Base-by-base conservation (phyloP, 495 filamentous ascomycete species). In the Xylaria curta region DNA sequence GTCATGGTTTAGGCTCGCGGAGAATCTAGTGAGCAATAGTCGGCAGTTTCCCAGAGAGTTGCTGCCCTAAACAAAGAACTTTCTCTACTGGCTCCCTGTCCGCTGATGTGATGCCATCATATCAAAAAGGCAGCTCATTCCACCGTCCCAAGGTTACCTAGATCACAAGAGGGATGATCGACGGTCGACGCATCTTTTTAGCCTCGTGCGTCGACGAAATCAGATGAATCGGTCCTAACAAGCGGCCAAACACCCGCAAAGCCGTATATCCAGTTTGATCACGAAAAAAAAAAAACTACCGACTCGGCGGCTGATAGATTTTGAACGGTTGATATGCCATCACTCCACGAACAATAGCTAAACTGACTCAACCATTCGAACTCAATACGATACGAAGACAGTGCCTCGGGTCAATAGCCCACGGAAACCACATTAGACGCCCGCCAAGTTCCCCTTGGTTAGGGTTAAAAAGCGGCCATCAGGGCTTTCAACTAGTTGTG, bases 41-140 rank as follows among this genome's bases (percentile, higher is more conserved):
- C 21, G 42, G n/a, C 24, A 63, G 12, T 42, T 24, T 63, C 31
- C 58, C 19, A 42, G 58, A 19, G 4, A 47, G 24, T 62, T 44
- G 38, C 38, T 33, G 21, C 60, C 28, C 15, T 2, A 61, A 62
- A 51, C 49, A 51, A 51, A 9, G 17, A 33, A n/a, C 42, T 49
- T 65, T 65, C 46, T 38, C 33, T 54, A 3, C 24, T n/a, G 7
- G 10, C 21, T 42, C n/a, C 46, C 46, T 36, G 31, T 31, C 24
- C 49, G 21, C 49, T 44, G 65, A 21, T 44, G 10, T 67, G 65
- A 44, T 67, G 33, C 47, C 1, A 40, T 28, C 65, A 44, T 56
- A 24, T 67, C 7, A 67, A 67, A 54, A 51, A 56, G 63, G 47
- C 49, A 67, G 65, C 31, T 67, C 21, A 15, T 40, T 67, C 40